These are phyloP conservation scores for Sclerotinia trifoliorum DNA, from an alignment of 2,329 filamentous ascomycete species.

Conservation along the genomic window DNA sequence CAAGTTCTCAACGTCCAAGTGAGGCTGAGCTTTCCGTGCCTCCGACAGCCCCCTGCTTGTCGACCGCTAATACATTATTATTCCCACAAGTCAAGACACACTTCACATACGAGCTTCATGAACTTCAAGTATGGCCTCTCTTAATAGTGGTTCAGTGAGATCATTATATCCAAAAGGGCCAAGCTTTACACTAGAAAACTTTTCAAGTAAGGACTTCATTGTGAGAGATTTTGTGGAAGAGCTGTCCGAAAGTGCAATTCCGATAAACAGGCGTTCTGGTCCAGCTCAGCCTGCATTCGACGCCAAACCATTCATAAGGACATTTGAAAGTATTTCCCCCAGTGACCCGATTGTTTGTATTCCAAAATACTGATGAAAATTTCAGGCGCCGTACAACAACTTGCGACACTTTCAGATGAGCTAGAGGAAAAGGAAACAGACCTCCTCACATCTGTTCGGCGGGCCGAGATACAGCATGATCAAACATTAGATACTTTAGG, in stretches of 20 bases:
- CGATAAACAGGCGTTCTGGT: conserved; percentile 76
- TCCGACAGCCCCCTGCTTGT: conserved; percentile 7
- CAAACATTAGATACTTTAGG: conserved; percentile 86
- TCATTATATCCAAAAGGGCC: conserved; percentile 74
- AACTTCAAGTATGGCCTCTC: conserved; percentile 32
- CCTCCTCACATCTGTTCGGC: conserved; percentile 81
- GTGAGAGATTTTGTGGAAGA: conserved; percentile 96
- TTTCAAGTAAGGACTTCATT: conserved; percentile 89
- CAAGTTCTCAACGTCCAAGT: conserved; percentile 12
- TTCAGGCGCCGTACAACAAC: conserved; percentile 62
- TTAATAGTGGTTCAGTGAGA: conserved; percentile 32
- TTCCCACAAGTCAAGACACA: conserved; percentile 17
- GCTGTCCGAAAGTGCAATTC: conserved; percentile 80
- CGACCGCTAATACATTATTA: conserved; percentile 9
- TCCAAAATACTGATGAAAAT: conserved; percentile 34
- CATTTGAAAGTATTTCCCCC: conserved; percentile 69
- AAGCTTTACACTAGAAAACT: conserved; percentile 83
- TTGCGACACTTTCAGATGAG: conserved; percentile 74
- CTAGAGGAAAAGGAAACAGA: conserved; percentile 90
- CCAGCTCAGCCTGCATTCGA: conserved; percentile 71
- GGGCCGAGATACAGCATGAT: conserved; percentile 89
- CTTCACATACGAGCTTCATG: conserved; percentile 16
- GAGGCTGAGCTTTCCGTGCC: conserved; percentile 13
- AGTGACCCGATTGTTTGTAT: background rate
- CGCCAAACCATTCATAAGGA: conserved; percentile 92